Base-by-base conservation (phyloP, 768 basidiomycete genomes). In the Coprinellus aureogranulatus region DNA sequence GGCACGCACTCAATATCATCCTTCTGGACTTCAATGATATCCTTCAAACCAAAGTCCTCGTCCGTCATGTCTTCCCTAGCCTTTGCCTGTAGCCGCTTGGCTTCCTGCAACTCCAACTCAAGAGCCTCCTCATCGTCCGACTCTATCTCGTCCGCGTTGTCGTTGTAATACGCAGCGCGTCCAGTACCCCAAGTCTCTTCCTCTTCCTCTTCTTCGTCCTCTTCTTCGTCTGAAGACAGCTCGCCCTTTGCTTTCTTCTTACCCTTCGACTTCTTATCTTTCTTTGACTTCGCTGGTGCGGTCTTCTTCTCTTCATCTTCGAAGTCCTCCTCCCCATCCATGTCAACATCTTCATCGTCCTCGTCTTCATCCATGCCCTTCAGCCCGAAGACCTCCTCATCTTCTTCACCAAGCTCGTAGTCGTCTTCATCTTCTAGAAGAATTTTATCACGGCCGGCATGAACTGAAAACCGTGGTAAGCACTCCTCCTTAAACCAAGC, bases 121-220 rank as follows among this genome's bases (percentile, higher is more conserved):
- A 90, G 83, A 31, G 86, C 90, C 70, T 96, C 94, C 64, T 96
- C 94, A 61, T 95, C 89, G 63, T 91, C 90, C 37, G 88, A 88
- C 53, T 91, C 91, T 37, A 92, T 74, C 54, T 90, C 75, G 34
- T 79, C 87, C 30, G 90, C 92, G 68, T 92, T 93, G 3, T 89
- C 90, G 3, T 91, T 84, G 67, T 96, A 96, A 72, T 95, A 98
- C 3, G 84, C 87, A 40, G 84, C 79, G 71, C 87, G 88, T 60
- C 85, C 83, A 58, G 76, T 79, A 10, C 94, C 94, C 94, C 94
- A 98, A 1, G 81, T 83, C 70, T 92, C 91, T 60, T 80, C 79
- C 37, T 82, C 81, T 9, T 76, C 75, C 20, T 83, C 82, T n/a
- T 70, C 68, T 41, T 67, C 66, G 9, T 68, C 66, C 47, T 70